Percentiles rank a stretch among this genome's conserved stretches.
phyloP scores from a whole-genome alignment of 768 basidiomycete genomes.

The Kwoniella europaea region DNA sequence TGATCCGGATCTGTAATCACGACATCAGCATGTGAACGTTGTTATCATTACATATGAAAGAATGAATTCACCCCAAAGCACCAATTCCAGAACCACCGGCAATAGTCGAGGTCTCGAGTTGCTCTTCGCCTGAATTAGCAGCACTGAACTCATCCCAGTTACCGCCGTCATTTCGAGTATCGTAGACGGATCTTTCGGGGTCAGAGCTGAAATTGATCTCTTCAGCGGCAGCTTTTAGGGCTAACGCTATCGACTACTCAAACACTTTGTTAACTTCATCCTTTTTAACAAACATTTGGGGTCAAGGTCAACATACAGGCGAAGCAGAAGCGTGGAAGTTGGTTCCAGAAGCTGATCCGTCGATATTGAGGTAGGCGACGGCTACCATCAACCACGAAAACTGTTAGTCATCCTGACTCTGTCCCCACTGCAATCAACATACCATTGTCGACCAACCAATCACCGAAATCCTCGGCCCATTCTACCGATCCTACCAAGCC shows the following conservation, averaged over 20 bases:
- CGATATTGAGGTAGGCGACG: slow-evolving; percentile 85
- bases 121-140: slow-evolving; percentile 20
- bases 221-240: slow-evolving; percentile 71
- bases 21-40: neutral
- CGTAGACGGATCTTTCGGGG: slow-evolving; percentile 73
- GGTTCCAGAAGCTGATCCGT: slow-evolving; percentile 70
- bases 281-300: no score
- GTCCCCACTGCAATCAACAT: neutral
- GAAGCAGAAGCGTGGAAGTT: slow-evolving; percentile 68
- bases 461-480: slow-evolving; percentile 88
- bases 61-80: slow-evolving; percentile 65
- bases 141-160: slow-evolving; percentile 59
- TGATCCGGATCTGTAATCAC: slow-evolving; percentile 66
- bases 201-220: slow-evolving; percentile 76
- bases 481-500: slow-evolving; percentile 76
- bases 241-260: slow-evolving; percentile 70
- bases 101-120: slow-evolving; percentile 32
- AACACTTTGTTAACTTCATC: slow-evolving; percentile 2
- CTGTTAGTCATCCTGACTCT: no score
- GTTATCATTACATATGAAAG: neutral
- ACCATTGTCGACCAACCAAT: slow-evolving; percentile 73
- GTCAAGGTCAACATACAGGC: slow-evolving; percentile 60
- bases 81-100: slow-evolving; percentile 59
- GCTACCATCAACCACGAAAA: slow-evolving; percentile 55
- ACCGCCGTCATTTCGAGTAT: slow-evolving; percentile 70